A percentile compares a stretch with the other conserved stretches of the same genome.
Evolutionary conservation across 1,284 basidiomycete species (phyloP).

Genomic region (Malassezia brasiliensis): DNA sequence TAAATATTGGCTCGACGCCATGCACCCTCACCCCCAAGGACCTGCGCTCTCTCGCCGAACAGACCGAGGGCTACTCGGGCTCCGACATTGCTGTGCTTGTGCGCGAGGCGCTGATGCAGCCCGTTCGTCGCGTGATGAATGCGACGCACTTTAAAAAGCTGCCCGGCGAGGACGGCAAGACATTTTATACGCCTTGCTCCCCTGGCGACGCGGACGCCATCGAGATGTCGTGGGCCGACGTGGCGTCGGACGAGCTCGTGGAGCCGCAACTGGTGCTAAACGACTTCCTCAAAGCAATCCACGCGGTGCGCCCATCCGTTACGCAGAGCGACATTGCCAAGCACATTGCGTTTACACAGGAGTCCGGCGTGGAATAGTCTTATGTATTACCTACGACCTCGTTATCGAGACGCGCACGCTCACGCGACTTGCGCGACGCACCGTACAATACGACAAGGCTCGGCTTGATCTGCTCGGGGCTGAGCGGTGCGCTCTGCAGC

Average conservation of each 20-base stretch:
- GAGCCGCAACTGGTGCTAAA: slow-evolving; percentile 53
- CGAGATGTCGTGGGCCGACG: slow-evolving; percentile 87
- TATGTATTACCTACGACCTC: background rate
- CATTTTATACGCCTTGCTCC: slow-evolving; percentile 18
- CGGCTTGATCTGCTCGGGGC: slow-evolving; percentile 28
- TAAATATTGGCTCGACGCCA: slow-evolving; percentile 87
- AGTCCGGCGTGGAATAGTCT: slow-evolving; percentile 52
- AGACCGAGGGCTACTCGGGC: slow-evolving; percentile 85
- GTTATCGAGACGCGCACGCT: slow-evolving; percentile 19
- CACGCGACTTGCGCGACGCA: slow-evolving; percentile 35
- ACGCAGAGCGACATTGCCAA: slow-evolving; percentile 76
- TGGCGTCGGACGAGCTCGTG: slow-evolving; percentile 76
- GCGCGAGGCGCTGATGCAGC: slow-evolving; percentile 95
- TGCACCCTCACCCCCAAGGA: slow-evolving; percentile 71
- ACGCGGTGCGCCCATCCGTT: slow-evolving; percentile 77
- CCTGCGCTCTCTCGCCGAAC: slow-evolving; percentile 69
- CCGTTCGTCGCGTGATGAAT: slow-evolving; percentile 86
- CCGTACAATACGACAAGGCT: slow-evolving; percentile 25
- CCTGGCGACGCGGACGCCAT: slow-evolving; percentile 52
- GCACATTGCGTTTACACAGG: slow-evolving; percentile 85
- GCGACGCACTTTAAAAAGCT: slow-evolving; percentile 85
- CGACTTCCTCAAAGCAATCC: slow-evolving; percentile 79
- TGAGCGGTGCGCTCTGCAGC: slow-evolving; percentile 6
- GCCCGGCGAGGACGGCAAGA: slow-evolving; percentile 28
- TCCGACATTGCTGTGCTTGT: slow-evolving; percentile 93